Evolutionary conservation across 1,284 basidiomycete species (phyloP).

Genomic region (Cutaneotrichosporon spelunceum): DNA sequence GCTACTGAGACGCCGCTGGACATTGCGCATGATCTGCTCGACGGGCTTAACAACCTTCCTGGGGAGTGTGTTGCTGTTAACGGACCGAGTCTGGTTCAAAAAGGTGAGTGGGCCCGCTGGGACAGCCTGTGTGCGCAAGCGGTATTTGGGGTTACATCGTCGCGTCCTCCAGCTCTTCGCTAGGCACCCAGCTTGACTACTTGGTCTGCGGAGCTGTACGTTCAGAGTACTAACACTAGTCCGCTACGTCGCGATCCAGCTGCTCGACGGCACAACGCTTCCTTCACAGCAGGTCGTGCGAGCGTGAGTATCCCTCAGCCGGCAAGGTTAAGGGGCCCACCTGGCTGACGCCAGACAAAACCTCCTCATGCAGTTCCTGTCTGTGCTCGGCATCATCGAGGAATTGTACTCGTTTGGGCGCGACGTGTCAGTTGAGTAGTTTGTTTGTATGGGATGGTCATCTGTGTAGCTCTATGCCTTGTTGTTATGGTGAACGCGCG

Average conservation of each 20-base stretch:
- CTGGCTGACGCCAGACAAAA: conserved; percentile 34
- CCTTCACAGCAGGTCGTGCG: conserved; percentile 26
- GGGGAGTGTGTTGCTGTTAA: conserved; percentile 45
- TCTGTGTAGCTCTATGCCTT: not conserved
- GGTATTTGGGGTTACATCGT: not conserved
- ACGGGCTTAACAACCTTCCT: conserved; percentile 41
- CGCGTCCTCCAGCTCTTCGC: too few relatives aligned
- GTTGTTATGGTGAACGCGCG: too few relatives aligned
- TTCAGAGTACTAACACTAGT: conserved; percentile 24
- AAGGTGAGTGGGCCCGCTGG: conserved; percentile 25
- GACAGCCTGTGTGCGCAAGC: not conserved
- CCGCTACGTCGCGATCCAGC: conserved; percentile 43
- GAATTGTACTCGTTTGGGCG: conserved; percentile 42
- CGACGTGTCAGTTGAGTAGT: conserved; percentile 34
- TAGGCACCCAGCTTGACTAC: too few relatives aligned
- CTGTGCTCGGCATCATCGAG: conserved; percentile 44
- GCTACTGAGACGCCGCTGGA: conserved; percentile 36
- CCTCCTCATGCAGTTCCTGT: conserved; percentile 44
- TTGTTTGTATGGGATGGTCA: not conserved
- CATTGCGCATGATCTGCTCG: conserved; percentile 43
- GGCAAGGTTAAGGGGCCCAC: too few relatives aligned
- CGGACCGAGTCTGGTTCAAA: conserved; percentile 45
- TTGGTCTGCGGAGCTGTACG: too few relatives aligned
- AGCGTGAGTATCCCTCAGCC: conserved; percentile 31
- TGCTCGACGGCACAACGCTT: conserved; percentile 39